Evolutionary conservation across 2,329 filamentous ascomycete genomes (phyloP).

Genomic region (Venturia effusa): DNA sequence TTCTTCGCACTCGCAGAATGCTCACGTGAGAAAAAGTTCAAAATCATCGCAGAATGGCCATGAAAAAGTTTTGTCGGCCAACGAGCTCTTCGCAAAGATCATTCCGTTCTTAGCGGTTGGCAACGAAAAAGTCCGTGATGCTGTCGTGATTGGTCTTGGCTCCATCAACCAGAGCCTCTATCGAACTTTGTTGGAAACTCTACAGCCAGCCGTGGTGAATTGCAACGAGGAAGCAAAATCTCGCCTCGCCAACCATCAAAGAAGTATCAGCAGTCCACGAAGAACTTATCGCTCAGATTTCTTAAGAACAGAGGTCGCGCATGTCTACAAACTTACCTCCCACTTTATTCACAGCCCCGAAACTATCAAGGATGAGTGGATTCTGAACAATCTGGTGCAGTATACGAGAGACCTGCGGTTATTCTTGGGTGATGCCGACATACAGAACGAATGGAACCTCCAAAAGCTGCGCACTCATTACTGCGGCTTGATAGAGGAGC

Average conservation of each 20-base stretch:
- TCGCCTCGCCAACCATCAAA: conserved; percentile 64
- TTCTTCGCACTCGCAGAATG: conserved; percentile 40
- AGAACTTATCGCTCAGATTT: conserved; percentile 58
- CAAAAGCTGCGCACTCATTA: conserved; percentile 87
- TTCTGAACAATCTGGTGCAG: conserved; percentile 74
- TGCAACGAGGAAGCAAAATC: conserved; percentile 84
- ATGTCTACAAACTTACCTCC: conserved; percentile 89
- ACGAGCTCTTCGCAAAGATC: conserved; percentile 81
- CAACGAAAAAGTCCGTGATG: conserved; percentile 72
- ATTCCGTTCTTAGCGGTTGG: conserved; percentile 76
- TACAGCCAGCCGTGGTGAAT: conserved; percentile 74
- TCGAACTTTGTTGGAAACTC: conserved; percentile 75
- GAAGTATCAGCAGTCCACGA: conserved; percentile 70
- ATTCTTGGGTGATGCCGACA: conserved; percentile 87
- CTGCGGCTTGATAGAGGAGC: conserved; percentile 82
- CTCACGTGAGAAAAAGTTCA: conserved; percentile 76
- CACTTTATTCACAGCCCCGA: conserved; percentile 73
- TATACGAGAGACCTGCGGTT: conserved; percentile 89
- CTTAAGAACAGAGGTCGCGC: conserved; percentile 85
- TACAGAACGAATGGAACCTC: conserved; percentile 91
- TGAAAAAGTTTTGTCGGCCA: conserved; percentile 76
- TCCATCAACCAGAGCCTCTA: conserved; percentile 95
- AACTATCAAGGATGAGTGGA: conserved; percentile 79
- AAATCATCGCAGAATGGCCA: conserved; percentile 55
- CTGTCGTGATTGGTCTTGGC: conserved; percentile 82